A percentile compares a stretch with the other conserved stretches of the same genome.
Conservation (phyloP, 352 stramenopile species). For the Phytopythium sindhum region DNA sequence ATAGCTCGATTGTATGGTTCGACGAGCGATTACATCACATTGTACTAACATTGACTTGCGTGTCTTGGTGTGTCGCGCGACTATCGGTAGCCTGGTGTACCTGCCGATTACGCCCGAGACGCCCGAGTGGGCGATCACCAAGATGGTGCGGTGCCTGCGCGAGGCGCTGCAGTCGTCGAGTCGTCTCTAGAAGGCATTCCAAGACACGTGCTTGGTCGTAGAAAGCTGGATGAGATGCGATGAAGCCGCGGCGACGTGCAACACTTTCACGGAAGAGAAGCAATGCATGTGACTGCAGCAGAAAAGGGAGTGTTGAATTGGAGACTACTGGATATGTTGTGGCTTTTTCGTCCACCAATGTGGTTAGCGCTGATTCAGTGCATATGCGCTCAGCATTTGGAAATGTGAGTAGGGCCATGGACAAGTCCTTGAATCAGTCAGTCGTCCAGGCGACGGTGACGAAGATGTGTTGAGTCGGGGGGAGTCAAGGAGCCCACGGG, state of each 20-base stretch:
- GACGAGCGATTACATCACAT: background rate
- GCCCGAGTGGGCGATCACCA: conserved; percentile 71
- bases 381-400: too few species aligned
- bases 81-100: conserved; percentile 75
- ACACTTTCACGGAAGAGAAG: too few species aligned
- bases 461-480: too few species aligned
- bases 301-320: too few species aligned
- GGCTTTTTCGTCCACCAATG: too few species aligned
- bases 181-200: conserved; percentile 8
- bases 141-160: conserved; percentile 68
- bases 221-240: background rate
- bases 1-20: background rate
- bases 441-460: too few species aligned
- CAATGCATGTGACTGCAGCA: too few species aligned
- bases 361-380: too few species aligned
- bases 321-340: too few species aligned
- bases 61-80: background rate
- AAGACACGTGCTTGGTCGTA: background rate
- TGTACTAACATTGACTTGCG: conserved; percentile 6
- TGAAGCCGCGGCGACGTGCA: background rate
- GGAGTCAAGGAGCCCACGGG: too few species aligned
- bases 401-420: too few species aligned
- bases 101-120: conserved; percentile 74
- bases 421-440: too few species aligned
- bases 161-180: conserved; percentile 36